Percentiles rank a stretch among this genome's conserved stretches.
phyloP scores from a whole-genome alignment of 108 stramenopile genomes.

The Chaetoceros tenuissimus region DNA sequence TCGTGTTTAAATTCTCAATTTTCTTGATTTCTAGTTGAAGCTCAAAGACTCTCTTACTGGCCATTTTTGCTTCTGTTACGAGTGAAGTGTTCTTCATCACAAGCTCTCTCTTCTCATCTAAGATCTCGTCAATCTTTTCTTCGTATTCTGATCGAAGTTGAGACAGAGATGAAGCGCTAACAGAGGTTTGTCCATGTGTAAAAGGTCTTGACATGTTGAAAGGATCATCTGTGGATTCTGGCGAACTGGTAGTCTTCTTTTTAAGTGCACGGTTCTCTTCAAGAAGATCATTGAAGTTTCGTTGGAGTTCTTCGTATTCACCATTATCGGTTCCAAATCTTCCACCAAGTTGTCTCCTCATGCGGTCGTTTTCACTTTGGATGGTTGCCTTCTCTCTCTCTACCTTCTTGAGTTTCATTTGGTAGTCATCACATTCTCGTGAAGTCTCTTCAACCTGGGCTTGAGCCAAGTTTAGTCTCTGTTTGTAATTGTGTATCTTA shows the following conservation, averaged over 20 bases:
- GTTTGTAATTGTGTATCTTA: constrained; percentile 53
- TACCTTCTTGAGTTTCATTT: constrained; percentile 32
- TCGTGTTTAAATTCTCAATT: constrained; percentile 52
- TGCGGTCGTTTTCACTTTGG: constrained; percentile 67
- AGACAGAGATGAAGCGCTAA: constrained; percentile 24
- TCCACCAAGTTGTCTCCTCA: constrained; percentile 74
- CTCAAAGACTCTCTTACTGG: constrained; percentile 63
- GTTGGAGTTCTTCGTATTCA: constrained; percentile 62
- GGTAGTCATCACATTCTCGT: constrained; percentile 36
- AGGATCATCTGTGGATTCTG: not conserved
- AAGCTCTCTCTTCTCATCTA: constrained; percentile 73
- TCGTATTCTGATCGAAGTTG: constrained; percentile 67
- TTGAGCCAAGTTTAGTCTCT: constrained; percentile 45
- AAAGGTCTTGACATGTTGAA: not conserved
- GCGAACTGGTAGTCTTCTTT: constrained; percentile 15
- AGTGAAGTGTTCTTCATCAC: constrained; percentile 76
- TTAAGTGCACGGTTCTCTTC: constrained; percentile 70
- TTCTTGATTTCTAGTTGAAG: constrained; percentile 54
- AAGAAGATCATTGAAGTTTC: constrained; percentile 50
- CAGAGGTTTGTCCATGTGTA: constrained; percentile 4
- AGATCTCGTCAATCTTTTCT: constrained; percentile 52
- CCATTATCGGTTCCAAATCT: constrained; percentile 46
- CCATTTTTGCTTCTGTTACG: constrained; percentile 59
- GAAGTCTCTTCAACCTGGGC: constrained; percentile 32
- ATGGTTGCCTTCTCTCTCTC: constrained; percentile 57